phyloP scores from a whole-genome alignment of 768 basidiomycete species.

The Tephrocybe sp. region DNA sequence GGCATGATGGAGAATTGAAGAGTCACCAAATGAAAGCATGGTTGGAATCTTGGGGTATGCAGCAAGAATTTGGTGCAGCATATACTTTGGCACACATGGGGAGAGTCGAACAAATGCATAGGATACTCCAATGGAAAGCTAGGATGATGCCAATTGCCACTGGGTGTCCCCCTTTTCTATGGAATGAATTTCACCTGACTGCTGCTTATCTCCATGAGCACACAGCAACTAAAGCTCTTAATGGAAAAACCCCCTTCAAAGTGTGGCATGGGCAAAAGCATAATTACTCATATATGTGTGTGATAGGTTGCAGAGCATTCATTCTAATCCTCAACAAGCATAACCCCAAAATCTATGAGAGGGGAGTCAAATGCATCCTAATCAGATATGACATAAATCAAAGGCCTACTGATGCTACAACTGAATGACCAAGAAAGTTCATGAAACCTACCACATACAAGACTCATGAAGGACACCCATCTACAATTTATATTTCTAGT shows the following conservation, averaged over 20 bases:
- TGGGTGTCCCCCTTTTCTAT: slow-evolving; percentile 21
- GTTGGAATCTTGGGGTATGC: slow-evolving; percentile 12
- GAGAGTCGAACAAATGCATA: slow-evolving; percentile 30
- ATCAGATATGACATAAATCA: slow-evolving; percentile 34
- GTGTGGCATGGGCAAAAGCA: slow-evolving; percentile 21
- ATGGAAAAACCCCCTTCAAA: slow-evolving; percentile 21
- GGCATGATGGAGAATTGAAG: slow-evolving; percentile 26
- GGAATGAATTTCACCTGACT: slow-evolving; percentile 30
- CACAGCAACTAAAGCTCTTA: slow-evolving; percentile 4
- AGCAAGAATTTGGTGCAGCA: slow-evolving; percentile 19
- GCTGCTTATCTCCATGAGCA: slow-evolving; percentile 16
- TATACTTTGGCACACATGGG: slow-evolving; percentile 36
- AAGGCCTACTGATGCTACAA: slow-evolving; percentile 36
- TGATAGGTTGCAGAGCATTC: slow-evolving; percentile 34
- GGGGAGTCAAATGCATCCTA: slow-evolving; percentile 32
- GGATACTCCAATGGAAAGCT: slow-evolving; percentile 26
- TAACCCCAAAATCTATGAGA: slow-evolving; percentile 23
- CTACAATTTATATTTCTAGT: no score
- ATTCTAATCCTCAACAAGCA: slow-evolving; percentile 33
- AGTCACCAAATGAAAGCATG: slow-evolving; percentile 12
- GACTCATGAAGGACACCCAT: no score
- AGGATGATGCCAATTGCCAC: slow-evolving; percentile 24
- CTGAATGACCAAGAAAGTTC: slow-evolving; percentile 11
- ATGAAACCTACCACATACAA: slow-evolving; percentile 24
- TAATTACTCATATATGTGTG: slow-evolving; percentile 27